Evolutionary conservation across 2,329 filamentous ascomycete species (phyloP).

Genomic region (Stagonosporopsis chrysanthemi): DNA sequence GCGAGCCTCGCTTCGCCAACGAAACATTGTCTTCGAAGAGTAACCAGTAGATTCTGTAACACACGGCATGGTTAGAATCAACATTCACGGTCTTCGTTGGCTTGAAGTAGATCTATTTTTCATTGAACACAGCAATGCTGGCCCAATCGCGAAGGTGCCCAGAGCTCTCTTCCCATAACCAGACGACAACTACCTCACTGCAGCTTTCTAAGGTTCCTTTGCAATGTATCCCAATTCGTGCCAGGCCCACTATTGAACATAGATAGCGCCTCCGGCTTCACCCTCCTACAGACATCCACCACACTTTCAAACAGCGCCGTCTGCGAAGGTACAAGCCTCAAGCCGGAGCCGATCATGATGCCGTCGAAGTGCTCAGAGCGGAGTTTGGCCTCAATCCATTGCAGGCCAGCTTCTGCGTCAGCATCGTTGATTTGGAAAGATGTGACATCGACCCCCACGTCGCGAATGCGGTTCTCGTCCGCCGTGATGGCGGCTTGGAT

Average conservation of each 20-base stretch:
- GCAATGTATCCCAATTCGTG: slow-evolving; percentile 6
- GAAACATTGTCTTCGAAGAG: background rate
- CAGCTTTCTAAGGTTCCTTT: background rate
- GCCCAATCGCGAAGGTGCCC: background rate
- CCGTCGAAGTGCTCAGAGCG: slow-evolving; percentile 1
- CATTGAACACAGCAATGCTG: background rate
- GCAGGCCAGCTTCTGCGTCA: background rate
- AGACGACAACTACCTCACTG: background rate
- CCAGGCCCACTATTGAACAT: slow-evolving; percentile 7
- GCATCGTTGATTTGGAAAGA: slow-evolving; percentile 3
- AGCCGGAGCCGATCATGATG: slow-evolving; percentile 1
- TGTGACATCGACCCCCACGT: background rate
- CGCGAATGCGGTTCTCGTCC: slow-evolving; percentile 5
- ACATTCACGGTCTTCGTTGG: too few relatives aligned
- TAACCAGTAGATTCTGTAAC: too few relatives aligned
- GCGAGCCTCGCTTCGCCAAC: background rate
- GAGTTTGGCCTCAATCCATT: slow-evolving; percentile 3
- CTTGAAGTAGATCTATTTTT: background rate
- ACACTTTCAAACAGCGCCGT: slow-evolving; percentile 3
- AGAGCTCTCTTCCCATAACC: background rate
- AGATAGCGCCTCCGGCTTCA: background rate
- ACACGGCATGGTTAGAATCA: too few relatives aligned
- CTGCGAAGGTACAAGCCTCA: slow-evolving; percentile 2
- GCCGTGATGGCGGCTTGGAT: slow-evolving; percentile 6
- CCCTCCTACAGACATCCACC: background rate